Percentiles rank a stretch among this genome's conserved stretches.
Conservation (phyloP, 306 rosid species). For the Lagenaria siceraria region DNA sequence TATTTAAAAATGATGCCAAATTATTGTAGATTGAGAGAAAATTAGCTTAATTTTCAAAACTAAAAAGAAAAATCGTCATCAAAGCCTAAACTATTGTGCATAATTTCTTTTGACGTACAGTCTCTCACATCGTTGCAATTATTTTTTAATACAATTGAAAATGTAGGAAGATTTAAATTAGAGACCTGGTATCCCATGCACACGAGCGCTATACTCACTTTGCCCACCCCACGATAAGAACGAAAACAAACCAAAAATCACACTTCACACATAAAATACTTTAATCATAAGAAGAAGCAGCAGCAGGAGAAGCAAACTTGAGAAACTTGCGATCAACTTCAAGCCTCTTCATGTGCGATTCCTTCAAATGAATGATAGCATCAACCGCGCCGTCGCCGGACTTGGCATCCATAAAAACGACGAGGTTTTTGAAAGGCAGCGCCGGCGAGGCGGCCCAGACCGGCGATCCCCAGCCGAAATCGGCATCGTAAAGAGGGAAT, state of each 20-base stretch:
- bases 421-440: conserved; percentile 22
- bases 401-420: conserved; percentile 29
- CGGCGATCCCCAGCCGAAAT: conserved; percentile 49
- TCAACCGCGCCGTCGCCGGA: conserved; percentile 34
- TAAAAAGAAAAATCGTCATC: no score
- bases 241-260: not conserved
- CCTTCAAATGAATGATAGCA: conserved; percentile 25
- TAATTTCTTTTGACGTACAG: no score
- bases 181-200: no score
- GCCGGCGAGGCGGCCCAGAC: conserved; percentile 31
- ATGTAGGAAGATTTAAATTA: no score
- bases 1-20: no score
- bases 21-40: no score
- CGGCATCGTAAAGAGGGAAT: conserved; percentile 37
- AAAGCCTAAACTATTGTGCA: no score
- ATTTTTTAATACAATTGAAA: no score
- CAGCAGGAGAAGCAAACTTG: not conserved
- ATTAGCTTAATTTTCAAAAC: no score
- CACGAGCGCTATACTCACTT: no score
- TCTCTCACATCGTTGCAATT: no score
- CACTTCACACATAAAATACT: not conserved
- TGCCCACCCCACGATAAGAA: no score
- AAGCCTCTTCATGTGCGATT: conserved; percentile 30
- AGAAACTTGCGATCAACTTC: not conserved
- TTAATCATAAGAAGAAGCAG: not conserved